Base-by-base conservation (phyloP, 2,329 filamentous ascomycete species). In the Ophiostoma ulmi region DNA sequence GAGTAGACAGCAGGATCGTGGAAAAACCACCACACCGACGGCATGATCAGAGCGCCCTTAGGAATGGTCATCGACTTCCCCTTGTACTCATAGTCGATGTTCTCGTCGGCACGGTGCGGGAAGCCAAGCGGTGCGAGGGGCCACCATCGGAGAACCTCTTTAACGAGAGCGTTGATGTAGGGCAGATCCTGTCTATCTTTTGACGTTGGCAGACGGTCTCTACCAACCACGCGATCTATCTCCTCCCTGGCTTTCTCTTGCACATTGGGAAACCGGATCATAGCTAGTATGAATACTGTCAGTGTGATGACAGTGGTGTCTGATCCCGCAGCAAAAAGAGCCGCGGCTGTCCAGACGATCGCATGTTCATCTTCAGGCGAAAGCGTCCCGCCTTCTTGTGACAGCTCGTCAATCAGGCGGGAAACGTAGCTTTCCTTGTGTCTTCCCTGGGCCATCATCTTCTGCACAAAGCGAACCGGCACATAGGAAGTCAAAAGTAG, bases 361-460 rank as follows among this genome's bases (percentile, higher is more conserved):
- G 52, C 52, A 14, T 5, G 52, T 17, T 58, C 52, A 58, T 58
- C 52, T 13, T 58, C 52, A 3, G n/a, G 52, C 22, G 22, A 22
- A 10, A 58, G 8, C 13, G 22, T 26, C 7, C 52, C 52, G n/a
- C n/a, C 52, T 6, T 55, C 11, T 26, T 58, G 52, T 26, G 52
- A 26, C 52, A 58, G 48, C 44, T 68, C 36, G 22, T 67, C 44
- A 20, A 68, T 26, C 41, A 55, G 44, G 31, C 67, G 44, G 14
- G 67, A 68, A 8, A 68, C 67, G 44, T 68, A 68, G 67, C 67
- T 68, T 36, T 68, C 67, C 20, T 55, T 48, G 67, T 38, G 14
- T 13, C 22, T 68, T 14, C 44, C 44, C 10, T 68, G 2, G 31
- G 67, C 67, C 67, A 68, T 58, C 44, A 38, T 35, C 7, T 52